These are phyloP conservation scores for Lyophyllum atratum DNA, from an alignment of 768 basidiomycete species.

Conservation along the genomic window DNA sequence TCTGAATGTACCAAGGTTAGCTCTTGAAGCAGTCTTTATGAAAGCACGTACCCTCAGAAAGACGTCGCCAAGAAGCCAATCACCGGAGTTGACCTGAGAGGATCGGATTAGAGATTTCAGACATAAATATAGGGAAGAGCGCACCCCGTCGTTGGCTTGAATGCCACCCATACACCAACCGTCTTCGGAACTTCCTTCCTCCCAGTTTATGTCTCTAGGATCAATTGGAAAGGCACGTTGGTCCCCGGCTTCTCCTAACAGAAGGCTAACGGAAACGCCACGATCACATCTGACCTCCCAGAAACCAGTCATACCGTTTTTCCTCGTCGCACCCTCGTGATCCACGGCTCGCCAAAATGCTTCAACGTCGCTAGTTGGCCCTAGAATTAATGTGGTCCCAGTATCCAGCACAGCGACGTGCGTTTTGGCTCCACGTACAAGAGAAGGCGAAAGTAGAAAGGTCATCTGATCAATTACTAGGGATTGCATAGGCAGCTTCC, in stretches of 20 bases:
- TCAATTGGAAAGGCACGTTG: constrained; percentile 39
- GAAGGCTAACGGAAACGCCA: constrained; percentile 46
- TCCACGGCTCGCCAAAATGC: constrained; percentile 54
- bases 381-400: constrained; percentile 59
- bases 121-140: constrained; percentile 11
- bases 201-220: constrained; percentile 56
- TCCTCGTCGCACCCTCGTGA: constrained; percentile 33
- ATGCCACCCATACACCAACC: constrained; percentile 61
- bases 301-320: constrained; percentile 32
- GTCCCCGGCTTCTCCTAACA: constrained; percentile 38
- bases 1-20: constrained; percentile 33
- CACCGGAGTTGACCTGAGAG: constrained; percentile 41
- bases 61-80: constrained; percentile 63
- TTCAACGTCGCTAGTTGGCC: constrained; percentile 51
- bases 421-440: constrained; percentile 37
- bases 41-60: constrained; percentile 47
- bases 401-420: constrained; percentile 65
- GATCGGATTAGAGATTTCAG: neutral
- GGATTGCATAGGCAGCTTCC: constrained; percentile 53
- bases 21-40: constrained; percentile 15
- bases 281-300: constrained; percentile 57
- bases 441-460: constrained; percentile 46
- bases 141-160: constrained; percentile 52
- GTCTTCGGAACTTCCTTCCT: constrained; percentile 35
- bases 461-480: constrained; percentile 44